Evolutionary conservation across 371 early-diverging fungal genomes (phyloP).

Genomic region (Batkoa obscura): DNA sequence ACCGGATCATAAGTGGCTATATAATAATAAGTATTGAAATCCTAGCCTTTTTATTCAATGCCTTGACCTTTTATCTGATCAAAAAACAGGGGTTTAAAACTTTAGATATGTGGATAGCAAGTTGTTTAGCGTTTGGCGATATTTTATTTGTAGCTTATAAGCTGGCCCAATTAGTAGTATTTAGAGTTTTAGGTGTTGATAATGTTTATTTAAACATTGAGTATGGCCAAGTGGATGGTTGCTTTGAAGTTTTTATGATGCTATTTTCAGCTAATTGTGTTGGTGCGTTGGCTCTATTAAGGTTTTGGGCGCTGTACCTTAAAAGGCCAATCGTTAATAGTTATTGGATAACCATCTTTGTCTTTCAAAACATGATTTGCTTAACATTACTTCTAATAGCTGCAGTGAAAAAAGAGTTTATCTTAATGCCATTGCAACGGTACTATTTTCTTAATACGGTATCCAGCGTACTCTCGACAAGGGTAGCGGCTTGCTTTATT

Average conservation of each 20-base stretch:
- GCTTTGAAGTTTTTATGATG: neutral
- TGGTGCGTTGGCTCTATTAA: neutral
- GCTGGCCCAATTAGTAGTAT: neutral
- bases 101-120: neutral
- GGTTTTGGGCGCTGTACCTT: neutral
- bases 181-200: neutral
- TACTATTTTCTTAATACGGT: neutral
- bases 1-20: too few relatives aligned
- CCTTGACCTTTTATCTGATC: neutral
- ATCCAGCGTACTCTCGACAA: neutral
- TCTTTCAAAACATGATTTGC: neutral
- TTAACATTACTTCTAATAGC: neutral
- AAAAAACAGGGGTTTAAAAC: neutral
- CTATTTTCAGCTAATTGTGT: neutral
- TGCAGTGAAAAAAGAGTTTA: neutral
- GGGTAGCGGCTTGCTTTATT: too few relatives aligned
- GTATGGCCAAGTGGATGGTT: neutral
- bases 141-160: neutral
- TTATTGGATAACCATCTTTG: neutral
- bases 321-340: neutral
- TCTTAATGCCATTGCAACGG: neutral
- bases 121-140: neutral
- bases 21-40: too few relatives aligned
- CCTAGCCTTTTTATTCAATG: neutral
- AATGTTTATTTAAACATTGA: neutral